Conservation (phyloP, 257 asterid species). For the Salvia miltiorrhiza region DNA sequence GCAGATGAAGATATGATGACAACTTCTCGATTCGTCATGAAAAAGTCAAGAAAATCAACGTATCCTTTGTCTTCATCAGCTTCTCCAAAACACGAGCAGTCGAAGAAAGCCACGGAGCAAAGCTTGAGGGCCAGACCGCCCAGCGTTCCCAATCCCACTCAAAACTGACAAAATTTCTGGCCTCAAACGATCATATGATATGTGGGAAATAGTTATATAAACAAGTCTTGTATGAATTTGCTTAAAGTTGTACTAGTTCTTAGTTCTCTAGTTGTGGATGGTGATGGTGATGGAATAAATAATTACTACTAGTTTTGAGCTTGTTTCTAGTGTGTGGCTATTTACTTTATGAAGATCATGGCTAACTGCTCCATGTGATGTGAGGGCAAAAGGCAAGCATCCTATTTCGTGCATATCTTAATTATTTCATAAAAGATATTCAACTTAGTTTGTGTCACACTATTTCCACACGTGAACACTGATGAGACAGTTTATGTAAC, state of each 20-base stretch:
- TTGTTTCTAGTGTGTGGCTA: neutral
- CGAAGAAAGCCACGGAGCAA: slow-evolving; percentile 38
- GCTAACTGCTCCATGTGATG: slow-evolving; percentile 14
- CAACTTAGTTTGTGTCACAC: neutral
- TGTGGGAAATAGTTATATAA: neutral
- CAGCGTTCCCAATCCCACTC: slow-evolving; percentile 24
- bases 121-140: slow-evolving; percentile 24
- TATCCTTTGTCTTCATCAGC: neutral
- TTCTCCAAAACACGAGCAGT: neutral
- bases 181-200: neutral
- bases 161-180: slow-evolving; percentile 10
- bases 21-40: neutral
- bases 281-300: neutral
- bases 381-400: neutral
- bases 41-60: slow-evolving; percentile 16
- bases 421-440: neutral
- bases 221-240: neutral
- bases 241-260: neutral
- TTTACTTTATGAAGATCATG: neutral
- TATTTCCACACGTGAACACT: no score
- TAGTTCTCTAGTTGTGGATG: neutral
- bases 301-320: neutral
- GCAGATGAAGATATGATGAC: neutral
- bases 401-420: neutral
- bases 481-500: no score